These are phyloP conservation scores for Fistulifera solaris DNA, from an alignment of 108 stramenopile genomes.

Conservation along the genomic window DNA sequence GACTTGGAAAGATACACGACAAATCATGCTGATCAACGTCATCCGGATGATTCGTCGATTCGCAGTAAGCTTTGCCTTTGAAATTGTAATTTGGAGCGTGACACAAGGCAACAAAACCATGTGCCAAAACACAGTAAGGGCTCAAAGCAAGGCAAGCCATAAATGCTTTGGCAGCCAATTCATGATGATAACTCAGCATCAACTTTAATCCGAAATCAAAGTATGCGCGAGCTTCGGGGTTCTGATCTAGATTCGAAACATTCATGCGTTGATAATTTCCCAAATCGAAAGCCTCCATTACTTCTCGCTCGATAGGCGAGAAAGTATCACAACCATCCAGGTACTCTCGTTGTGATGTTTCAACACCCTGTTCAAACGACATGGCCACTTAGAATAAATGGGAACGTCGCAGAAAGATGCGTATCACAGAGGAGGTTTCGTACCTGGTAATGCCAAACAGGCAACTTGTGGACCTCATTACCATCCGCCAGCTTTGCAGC, in stretches of 20 bases:
- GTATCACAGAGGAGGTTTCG: no score
- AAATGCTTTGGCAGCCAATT: constrained; percentile 63
- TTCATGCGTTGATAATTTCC: constrained; percentile 47
- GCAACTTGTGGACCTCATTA: no score
- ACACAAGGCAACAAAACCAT: constrained; percentile 63
- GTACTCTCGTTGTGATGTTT: no score
- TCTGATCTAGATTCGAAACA: constrained; percentile 56
- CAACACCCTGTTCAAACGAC: no score
- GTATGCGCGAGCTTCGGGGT: constrained; percentile 41
- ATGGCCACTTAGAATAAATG: no score
- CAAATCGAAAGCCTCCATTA: no score
- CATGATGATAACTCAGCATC: constrained; percentile 70
- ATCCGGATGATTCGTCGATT: constrained; percentile 60
- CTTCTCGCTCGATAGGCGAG: no score
- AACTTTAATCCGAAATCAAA: constrained; percentile 64
- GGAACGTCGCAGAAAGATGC: no score
- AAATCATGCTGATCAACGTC: constrained; percentile 26
- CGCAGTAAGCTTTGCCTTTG: constrained; percentile 77
- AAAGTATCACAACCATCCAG: no score
- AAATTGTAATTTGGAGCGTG: constrained; percentile 85
- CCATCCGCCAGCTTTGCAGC: no score
- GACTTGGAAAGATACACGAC: constrained; percentile 57
- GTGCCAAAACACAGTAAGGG: constrained; percentile 71
- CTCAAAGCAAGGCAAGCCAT: constrained; percentile 45
- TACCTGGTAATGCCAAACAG: no score